Percentiles rank a stretch among this genome's conserved stretches.
phyloP scores from a whole-genome alignment of 202 grass and related monocot species.

The Dendrocalamus latiflorus region DNA sequence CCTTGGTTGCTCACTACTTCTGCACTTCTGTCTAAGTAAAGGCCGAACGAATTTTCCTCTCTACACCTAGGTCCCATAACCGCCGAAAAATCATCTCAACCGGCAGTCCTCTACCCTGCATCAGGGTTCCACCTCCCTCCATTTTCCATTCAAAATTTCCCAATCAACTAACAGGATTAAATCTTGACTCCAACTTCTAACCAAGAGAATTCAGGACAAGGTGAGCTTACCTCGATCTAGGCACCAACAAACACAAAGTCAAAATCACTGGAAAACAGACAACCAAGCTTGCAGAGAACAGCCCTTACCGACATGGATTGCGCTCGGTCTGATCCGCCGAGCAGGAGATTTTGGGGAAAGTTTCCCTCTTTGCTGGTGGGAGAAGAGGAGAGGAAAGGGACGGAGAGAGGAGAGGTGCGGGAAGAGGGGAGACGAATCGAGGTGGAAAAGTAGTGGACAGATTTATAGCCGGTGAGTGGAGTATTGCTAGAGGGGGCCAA shows the following conservation, averaged over 20 bases:
- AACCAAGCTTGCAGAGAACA: not conserved
- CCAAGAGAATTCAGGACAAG: not conserved
- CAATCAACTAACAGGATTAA: not conserved
- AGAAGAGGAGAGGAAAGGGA: not conserved
- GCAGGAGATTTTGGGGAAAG: not conserved
- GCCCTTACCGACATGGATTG: conserved; percentile 57
- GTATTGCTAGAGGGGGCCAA: not conserved
- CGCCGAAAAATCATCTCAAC: not conserved
- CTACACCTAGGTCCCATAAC: not conserved
- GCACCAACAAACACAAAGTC: not conserved
- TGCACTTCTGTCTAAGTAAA: not conserved
- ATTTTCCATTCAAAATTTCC: not conserved
- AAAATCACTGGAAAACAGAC: not conserved
- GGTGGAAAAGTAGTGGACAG: conserved; percentile 10
- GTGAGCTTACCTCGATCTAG: conserved; percentile 13
- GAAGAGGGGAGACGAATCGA: not conserved
- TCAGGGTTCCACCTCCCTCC: not conserved
- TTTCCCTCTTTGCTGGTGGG: not conserved
- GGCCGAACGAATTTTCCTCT: not conserved
- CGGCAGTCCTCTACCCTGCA: not conserved
- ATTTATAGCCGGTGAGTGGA: not conserved
- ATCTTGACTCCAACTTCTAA: not conserved
- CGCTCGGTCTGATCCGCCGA: conserved; percentile 1
- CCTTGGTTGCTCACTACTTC: not conserved
- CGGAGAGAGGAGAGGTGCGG: not conserved